A percentile compares a stretch with the other conserved stretches of the same genome.
Evolutionary conservation across 2,329 filamentous ascomycete genomes (phyloP).

Genomic region (Zasmidium cellare): DNA sequence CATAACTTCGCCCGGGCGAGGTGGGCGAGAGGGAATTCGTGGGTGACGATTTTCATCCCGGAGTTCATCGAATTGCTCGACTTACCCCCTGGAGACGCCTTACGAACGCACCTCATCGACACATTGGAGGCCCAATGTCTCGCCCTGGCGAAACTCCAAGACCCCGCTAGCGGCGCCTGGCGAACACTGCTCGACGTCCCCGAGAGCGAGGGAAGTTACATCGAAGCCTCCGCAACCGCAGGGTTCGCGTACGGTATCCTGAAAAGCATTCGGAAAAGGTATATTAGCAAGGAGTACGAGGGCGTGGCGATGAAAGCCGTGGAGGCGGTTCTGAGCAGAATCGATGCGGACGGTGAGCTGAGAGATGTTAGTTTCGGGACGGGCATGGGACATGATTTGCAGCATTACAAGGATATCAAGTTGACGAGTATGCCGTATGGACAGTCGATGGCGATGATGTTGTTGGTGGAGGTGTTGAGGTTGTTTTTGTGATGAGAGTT

Average conservation of each 20-base stretch:
- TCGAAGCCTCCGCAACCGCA: slow-evolving; percentile 75
- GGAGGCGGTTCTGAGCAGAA: slow-evolving; percentile 64
- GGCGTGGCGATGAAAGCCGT: slow-evolving; percentile 65
- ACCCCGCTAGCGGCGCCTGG: slow-evolving; percentile 65
- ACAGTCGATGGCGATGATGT: slow-evolving; percentile 83
- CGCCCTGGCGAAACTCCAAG: slow-evolving; percentile 63
- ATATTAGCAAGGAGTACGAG: slow-evolving; percentile 64
- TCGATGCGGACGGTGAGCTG: slow-evolving; percentile 68
- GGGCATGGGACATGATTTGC: slow-evolving; percentile 69
- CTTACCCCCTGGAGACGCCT: slow-evolving; percentile 58
- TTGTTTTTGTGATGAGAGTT: slow-evolving; percentile 55
- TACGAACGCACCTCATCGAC: slow-evolving; percentile 60
- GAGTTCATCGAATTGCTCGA: slow-evolving; percentile 75
- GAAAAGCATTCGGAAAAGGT: slow-evolving; percentile 69
- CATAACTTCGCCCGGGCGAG: slow-evolving; percentile 59
- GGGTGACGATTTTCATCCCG: slow-evolving; percentile 81
- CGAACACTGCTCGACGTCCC: slow-evolving; percentile 70
- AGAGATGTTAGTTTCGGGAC: slow-evolving; percentile 76
- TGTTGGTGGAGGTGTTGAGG: slow-evolving; percentile 70
- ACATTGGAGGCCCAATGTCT: slow-evolving; percentile 69
- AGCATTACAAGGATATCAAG: slow-evolving; percentile 76
- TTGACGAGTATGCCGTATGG: slow-evolving; percentile 82
- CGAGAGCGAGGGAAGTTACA: slow-evolving; percentile 67
- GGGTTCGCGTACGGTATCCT: slow-evolving; percentile 80
- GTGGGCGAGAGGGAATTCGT: slow-evolving; percentile 66